Conservation (phyloP, 1,139 yeast species). For the Kluyveromyces sp. region DNA sequence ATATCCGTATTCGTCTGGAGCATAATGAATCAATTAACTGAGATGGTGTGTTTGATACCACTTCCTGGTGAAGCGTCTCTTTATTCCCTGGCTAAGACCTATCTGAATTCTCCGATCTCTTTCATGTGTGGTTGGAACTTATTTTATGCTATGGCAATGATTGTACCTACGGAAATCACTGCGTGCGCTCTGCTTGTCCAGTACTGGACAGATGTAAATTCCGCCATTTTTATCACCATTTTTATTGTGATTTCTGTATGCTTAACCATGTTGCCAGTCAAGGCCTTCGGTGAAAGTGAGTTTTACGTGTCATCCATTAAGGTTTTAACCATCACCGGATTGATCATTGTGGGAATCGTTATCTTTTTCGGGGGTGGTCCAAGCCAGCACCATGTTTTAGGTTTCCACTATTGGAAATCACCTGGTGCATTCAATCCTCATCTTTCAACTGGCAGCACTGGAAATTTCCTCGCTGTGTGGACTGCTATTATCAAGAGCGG, state of each 20-base stretch:
- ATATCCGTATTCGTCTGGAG: constrained; percentile 48
- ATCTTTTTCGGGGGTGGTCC: constrained; percentile 80
- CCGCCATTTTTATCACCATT: constrained; percentile 43
- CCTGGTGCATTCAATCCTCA: constrained; percentile 47
- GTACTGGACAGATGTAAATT: constrained; percentile 42
- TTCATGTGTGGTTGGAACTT: constrained; percentile 67
- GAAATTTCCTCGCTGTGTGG: constrained; percentile 53
- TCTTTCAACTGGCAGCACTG: constrained; percentile 41
- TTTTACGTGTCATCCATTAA: constrained; percentile 44
- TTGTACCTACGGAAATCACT: constrained; percentile 65
- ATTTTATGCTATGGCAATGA: constrained; percentile 37
- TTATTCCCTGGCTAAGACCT: constrained; percentile 34
- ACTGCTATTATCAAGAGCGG: constrained; percentile 50
- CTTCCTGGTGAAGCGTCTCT: constrained; percentile 15
- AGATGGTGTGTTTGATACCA: constrained; percentile 56
- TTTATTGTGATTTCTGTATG: constrained; percentile 36
- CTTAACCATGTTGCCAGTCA: constrained; percentile 39
- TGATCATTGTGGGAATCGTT: constrained; percentile 58
- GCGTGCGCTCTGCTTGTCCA: constrained; percentile 52
- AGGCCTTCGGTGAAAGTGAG: constrained; percentile 42
- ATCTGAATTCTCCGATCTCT: constrained; percentile 57
- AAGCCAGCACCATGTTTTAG: constrained; percentile 48
- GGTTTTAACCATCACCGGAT: constrained; percentile 55
- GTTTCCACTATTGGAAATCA: constrained; percentile 56
- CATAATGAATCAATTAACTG: constrained; percentile 54